Evolutionary conservation across 1,284 basidiomycete species (phyloP), one percentile per base, ranked within the genome.

Genomic region (Tilletia walkeri): DNA sequence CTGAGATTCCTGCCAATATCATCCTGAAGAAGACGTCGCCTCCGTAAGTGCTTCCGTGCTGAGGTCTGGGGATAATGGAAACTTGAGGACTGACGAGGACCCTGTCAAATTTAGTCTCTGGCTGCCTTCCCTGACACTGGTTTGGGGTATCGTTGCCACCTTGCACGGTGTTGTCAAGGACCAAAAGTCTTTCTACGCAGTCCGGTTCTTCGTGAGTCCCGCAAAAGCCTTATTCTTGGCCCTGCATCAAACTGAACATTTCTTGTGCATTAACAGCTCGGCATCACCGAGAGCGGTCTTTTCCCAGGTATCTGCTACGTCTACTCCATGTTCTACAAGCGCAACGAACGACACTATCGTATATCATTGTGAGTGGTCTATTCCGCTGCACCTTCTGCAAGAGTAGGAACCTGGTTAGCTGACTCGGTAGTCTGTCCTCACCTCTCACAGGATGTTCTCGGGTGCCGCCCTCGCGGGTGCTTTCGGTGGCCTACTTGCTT

Each of bases 221-320:
- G 50, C n/a, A 10, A 2, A n/a, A 10, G 10, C 2, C 47, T 45
- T 14, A 45, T 14, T 7, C 41, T 14, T 45, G 41, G 41, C 9
- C 41, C 14, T 14, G 0, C 41, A 45, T 45, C 41, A 14, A 45
- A 45, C 41, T 45, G 41, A 45, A 1, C 41, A 45, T 45, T 14
- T 24, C n/a, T 53, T 53, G 50, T 18, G 50, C 4, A 12, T 18
- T 1, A 10, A n/a, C 50, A 53, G 50, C 72, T 79, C 68, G 67
- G 85, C 77, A 39, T 65, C 36, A 72, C 61, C 63, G 78, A 73
- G 47, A 56, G 66, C 41, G 76, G 78, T n/a, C 72, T 81, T 1
- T 89, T 89, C 76, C 88, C 88, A 3, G 89, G 89, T n/a, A 85
- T 87, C 2, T 85, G 89, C 14, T 89, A 87, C 75, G 78, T 89